Conservation (phyloP, 1,284 basidiomycete species). For the Gomphus bonarii region DNA sequence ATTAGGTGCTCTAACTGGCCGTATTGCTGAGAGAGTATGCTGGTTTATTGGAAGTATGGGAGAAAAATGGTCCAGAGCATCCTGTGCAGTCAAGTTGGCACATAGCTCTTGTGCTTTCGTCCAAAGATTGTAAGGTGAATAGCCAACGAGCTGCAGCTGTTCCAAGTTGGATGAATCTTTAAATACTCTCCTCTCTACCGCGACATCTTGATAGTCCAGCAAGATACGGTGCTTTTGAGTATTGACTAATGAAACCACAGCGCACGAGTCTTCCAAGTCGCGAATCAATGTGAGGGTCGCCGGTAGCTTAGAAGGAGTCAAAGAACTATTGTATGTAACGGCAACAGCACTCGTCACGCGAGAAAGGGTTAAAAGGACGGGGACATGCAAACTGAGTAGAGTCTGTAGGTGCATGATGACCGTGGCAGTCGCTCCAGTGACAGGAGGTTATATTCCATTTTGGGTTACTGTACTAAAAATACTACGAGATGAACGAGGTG, state of each 20-base stretch:
- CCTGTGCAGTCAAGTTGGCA: background rate
- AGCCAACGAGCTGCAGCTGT: slow-evolving; percentile 6
- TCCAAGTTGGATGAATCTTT: background rate
- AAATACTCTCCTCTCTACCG: background rate
- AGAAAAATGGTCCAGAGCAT: background rate
- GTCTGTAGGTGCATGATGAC: background rate
- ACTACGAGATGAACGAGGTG: background rate
- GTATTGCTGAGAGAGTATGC: background rate
- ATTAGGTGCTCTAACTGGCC: slow-evolving; percentile 22
- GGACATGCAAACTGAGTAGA: background rate
- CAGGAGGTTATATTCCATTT: background rate
- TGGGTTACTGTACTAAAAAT: background rate
- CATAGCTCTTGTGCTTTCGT: slow-evolving; percentile 6
- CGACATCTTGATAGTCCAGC: background rate
- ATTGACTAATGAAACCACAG: background rate
- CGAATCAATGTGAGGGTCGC: background rate
- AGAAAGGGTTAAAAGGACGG: background rate
- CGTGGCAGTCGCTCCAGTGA: background rate
- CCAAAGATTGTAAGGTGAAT: background rate
- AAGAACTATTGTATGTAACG: background rate
- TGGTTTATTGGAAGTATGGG: background rate
- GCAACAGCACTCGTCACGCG: background rate
- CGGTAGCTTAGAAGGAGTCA: background rate
- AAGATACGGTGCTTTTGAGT: slow-evolving; percentile 5
- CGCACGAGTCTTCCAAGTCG: background rate